Percentiles rank a stretch among this genome's conserved stretches.
Conservation (phyloP, 768 basidiomycete species). For the Collybia mongolica region DNA sequence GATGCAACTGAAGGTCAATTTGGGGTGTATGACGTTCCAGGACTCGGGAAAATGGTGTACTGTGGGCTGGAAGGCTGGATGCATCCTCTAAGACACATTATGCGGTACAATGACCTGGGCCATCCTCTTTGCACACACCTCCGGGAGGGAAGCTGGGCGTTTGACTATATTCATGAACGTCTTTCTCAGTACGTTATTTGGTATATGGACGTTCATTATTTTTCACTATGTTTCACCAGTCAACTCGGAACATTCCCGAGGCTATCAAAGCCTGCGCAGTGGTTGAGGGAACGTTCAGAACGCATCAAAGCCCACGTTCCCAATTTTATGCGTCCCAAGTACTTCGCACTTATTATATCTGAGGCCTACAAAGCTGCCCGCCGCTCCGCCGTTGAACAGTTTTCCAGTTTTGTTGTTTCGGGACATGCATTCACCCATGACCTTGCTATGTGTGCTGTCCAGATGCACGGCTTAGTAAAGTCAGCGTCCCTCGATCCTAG, state of each 20-base stretch:
- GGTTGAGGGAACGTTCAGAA: conserved; percentile 90
- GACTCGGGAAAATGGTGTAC: conserved; percentile 73
- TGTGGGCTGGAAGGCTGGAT: conserved; percentile 99
- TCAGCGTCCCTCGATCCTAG: conserved; percentile 86
- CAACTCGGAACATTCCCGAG: conserved; percentile 64
- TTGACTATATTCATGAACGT: conserved; percentile 81
- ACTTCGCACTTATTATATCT: conserved; percentile 89
- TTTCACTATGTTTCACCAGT: conserved; percentile 30
- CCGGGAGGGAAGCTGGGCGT: conserved; percentile 86
- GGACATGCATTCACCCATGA: conserved; percentile 91
- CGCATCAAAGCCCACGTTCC: conserved; percentile 72
- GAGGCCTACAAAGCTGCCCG: conserved; percentile 93
- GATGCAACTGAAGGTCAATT: conserved; percentile 82
- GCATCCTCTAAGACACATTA: conserved; percentile 80
- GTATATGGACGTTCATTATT: conserved; percentile 5
- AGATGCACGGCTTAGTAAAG: conserved; percentile 89
- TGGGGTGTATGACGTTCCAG: conserved; percentile 83
- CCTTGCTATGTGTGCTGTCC: conserved; percentile 80
- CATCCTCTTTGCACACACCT: conserved; percentile 89
- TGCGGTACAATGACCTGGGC: conserved; percentile 89
- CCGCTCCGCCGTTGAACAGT: conserved; percentile 79
- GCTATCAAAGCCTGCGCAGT: conserved; percentile 68
- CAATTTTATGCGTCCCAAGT: conserved; percentile 91
- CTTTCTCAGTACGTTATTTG: conserved; percentile 59
- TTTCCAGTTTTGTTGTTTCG: conserved; percentile 79